phyloP scores from a whole-genome alignment of 2,329 filamentous ascomycete genomes.

The Pseudopyricularia javanii region DNA sequence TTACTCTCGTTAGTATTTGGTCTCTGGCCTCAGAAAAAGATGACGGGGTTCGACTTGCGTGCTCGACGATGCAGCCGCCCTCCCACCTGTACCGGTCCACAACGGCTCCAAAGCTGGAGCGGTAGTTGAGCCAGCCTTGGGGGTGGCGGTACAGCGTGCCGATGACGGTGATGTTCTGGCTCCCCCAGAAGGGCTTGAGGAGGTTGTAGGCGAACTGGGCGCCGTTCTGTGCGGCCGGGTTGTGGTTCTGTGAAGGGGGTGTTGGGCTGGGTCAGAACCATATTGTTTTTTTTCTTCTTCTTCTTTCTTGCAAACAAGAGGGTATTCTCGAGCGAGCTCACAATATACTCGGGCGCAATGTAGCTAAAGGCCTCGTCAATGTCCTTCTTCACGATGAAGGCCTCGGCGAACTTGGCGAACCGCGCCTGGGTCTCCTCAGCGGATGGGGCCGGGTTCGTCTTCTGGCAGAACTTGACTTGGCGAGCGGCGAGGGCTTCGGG shows the following conservation, averaged over 20 bases:
- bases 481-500: neutral
- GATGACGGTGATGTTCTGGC: slow-evolving; percentile 12
- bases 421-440: slow-evolving; percentile 10
- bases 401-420: slow-evolving; percentile 13
- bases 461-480: slow-evolving; percentile 5
- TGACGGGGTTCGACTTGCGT: slow-evolving; percentile 7
- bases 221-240: slow-evolving; percentile 10
- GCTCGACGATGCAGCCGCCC: slow-evolving; percentile 13
- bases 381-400: slow-evolving; percentile 13
- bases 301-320: neutral
- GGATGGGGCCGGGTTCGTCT: slow-evolving; percentile 9
- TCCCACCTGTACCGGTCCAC: slow-evolving; percentile 14
- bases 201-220: slow-evolving; percentile 11
- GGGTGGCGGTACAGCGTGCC: slow-evolving; percentile 11
- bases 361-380: slow-evolving; percentile 13
- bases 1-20: neutral
- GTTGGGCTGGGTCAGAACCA: neutral
- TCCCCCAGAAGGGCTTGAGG: slow-evolving; percentile 12
- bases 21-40: neutral
- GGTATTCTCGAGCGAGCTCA: slow-evolving; percentile 2
- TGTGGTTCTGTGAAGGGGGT: slow-evolving; percentile 10
- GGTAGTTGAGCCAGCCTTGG: slow-evolving; percentile 14
- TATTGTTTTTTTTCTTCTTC: neutral
- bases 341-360: slow-evolving; percentile 13
- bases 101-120: slow-evolving; percentile 9